Percentiles rank a stretch among this genome's conserved stretches.
phyloP scores from a whole-genome alignment of 371 early-diverging fungal genomes.

The Lichtheimia ornata region DNA sequence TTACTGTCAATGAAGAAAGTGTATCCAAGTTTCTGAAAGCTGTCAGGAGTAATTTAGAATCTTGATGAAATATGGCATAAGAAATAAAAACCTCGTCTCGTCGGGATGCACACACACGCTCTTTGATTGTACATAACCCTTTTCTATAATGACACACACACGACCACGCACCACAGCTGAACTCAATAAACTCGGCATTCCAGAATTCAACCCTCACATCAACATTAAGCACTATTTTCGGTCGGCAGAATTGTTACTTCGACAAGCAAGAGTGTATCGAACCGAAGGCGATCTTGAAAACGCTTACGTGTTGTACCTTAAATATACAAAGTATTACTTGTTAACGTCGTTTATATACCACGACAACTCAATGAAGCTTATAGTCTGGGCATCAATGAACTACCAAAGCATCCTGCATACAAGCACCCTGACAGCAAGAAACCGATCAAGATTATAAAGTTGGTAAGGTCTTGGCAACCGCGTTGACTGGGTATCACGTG shows the following conservation, averaged over 20 bases:
- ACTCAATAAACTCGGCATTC: constrained; percentile 34
- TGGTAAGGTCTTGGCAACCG: constrained; percentile 25
- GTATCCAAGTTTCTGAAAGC: constrained; percentile 31
- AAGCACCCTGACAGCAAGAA: constrained; percentile 41
- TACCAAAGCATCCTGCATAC: constrained; percentile 57
- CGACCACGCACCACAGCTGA: constrained; percentile 40
- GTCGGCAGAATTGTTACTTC: constrained; percentile 51
- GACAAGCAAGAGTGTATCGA: constrained; percentile 58
- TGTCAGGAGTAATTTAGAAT: constrained; percentile 13
- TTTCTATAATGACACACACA: constrained; percentile 4
- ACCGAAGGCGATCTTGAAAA: constrained; percentile 54
- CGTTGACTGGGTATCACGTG: neutral
- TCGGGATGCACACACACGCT: too few relatives aligned
- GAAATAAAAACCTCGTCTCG: too few relatives aligned
- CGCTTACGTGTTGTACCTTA: constrained; percentile 57
- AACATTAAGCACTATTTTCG: constrained; percentile 59
- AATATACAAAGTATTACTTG: constrained; percentile 51
- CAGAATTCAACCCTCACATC: constrained; percentile 43
- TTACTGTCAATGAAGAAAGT: constrained; percentile 30
- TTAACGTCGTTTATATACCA: neutral
- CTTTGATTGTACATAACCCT: neutral
- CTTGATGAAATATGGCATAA: too few relatives aligned
- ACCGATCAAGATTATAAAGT: constrained; percentile 26
- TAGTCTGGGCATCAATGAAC: constrained; percentile 57
- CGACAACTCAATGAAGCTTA: neutral